These are phyloP conservation scores for Gossypium schwendimanii DNA, from an alignment of 441 rosid species.

Conservation along the genomic window DNA sequence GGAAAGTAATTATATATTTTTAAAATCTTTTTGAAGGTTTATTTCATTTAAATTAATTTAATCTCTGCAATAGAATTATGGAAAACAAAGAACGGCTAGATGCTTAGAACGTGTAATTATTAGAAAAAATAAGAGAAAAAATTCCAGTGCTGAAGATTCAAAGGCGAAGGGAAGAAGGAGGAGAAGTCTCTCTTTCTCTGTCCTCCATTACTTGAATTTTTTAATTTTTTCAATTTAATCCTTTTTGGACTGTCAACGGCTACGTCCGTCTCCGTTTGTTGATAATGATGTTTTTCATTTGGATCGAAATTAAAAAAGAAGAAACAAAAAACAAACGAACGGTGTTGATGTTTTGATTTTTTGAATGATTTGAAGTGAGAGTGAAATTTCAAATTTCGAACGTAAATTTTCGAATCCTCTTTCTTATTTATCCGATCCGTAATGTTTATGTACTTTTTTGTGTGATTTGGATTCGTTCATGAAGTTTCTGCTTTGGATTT, in stretches of 20 bases:
- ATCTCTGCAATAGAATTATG: not conserved
- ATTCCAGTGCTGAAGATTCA: slow-evolving; percentile 4
- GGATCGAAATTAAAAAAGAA: too few relatives aligned
- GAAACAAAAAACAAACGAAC: too few relatives aligned
- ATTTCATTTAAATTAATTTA: not conserved
- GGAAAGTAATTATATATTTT: too few relatives aligned
- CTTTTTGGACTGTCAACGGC: not conserved
- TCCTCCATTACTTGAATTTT: slow-evolving; percentile 11
- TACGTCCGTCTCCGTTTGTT: not conserved
- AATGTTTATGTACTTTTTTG: not conserved
- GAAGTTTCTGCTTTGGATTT: slow-evolving; percentile 10
- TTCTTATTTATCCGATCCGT: not conserved
- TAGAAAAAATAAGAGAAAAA: not conserved
- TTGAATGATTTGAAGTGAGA: slow-evolving; percentile 5
- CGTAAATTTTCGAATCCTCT: not conserved
- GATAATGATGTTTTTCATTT: not conserved
- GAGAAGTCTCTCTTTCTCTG: not conserved
- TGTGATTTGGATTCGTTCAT: slow-evolving; percentile 6
- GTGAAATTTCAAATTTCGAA: not conserved
- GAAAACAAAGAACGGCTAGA: too few relatives aligned
- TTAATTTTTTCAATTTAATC: not conserved
- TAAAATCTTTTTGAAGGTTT: too few relatives aligned
- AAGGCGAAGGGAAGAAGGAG: not conserved
- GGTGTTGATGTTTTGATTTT: too few relatives aligned
- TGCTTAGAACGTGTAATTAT: not conserved